Evolutionary conservation across 331 rosid genomes (phyloP).

Genomic region (Pyrus hybrid): DNA sequence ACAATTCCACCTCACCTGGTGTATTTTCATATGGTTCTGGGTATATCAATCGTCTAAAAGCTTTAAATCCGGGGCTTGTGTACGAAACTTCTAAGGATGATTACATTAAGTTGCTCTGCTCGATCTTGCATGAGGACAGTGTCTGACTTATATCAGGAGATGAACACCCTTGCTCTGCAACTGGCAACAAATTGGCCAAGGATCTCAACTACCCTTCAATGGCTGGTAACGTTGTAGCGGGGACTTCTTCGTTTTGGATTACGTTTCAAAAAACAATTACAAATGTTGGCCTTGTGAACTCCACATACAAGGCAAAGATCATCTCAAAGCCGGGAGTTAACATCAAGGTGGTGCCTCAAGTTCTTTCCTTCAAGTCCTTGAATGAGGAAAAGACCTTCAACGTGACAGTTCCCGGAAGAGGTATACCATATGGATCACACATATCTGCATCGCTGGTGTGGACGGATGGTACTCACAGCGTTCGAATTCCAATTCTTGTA

Average conservation of each 20-base stretch:
- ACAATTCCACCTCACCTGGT: too few species aligned
- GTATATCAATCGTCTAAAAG: too few species aligned
- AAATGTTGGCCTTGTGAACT: conserved; percentile 30
- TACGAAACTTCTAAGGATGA: not conserved
- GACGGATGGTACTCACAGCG: conserved; percentile 23
- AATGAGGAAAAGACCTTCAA: conserved; percentile 12
- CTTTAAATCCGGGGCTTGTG: too few species aligned
- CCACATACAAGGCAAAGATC: conserved; percentile 17
- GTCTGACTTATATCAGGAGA: not conserved
- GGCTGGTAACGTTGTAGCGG: not conserved
- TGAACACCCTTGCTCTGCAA: not conserved
- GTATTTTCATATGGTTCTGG: too few species aligned
- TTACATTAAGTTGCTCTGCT: not conserved
- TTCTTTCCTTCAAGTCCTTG: conserved; percentile 15
- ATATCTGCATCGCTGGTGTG: conserved; percentile 25
- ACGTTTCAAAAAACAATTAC: conserved; percentile 26
- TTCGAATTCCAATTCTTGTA: conserved; percentile 29
- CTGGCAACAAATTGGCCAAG: not conserved
- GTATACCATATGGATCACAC: not conserved
- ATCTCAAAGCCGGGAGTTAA: not conserved
- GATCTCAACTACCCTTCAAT: not conserved
- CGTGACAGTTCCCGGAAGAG: conserved; percentile 15
- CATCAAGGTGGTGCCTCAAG: conserved; percentile 14
- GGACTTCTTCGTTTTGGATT: not conserved
- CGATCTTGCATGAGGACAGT: not conserved